phyloP scores from a whole-genome alignment of 2,329 filamentous ascomycete genomes.

The Neopestalotiopsis sp. region DNA sequence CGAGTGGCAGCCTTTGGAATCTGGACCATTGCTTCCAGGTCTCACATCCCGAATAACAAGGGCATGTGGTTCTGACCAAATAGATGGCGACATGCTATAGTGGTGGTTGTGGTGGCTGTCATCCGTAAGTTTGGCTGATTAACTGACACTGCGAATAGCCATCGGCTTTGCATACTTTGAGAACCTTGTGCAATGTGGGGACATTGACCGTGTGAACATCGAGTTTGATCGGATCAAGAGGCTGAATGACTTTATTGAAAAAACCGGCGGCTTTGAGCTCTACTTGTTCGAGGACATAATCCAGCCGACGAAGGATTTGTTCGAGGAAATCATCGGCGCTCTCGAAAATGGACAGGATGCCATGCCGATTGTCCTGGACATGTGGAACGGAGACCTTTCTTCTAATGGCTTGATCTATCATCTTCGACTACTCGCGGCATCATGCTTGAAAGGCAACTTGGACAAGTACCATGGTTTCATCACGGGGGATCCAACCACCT shows the following conservation, averaged over 20 bases:
- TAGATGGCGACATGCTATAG: too few species aligned
- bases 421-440: slow-evolving; percentile 79
- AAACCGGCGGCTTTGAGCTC: slow-evolving; percentile 72
- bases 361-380: slow-evolving; percentile 58
- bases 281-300: slow-evolving; percentile 84
- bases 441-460: slow-evolving; percentile 80
- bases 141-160: slow-evolving; percentile 56
- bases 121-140: too few species aligned
- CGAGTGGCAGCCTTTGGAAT: background rate
- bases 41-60: background rate
- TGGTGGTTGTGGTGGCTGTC: too few species aligned
- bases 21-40: background rate
- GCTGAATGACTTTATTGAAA: slow-evolving; percentile 73
- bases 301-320: slow-evolving; percentile 72
- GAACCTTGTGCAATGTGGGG: slow-evolving; percentile 72
- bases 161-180: slow-evolving; percentile 95
- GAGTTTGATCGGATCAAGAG: slow-evolving; percentile 76
- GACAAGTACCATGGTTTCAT: slow-evolving; percentile 72
- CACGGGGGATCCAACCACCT: slow-evolving; percentile 73
- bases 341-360: slow-evolving; percentile 65
- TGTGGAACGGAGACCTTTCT: slow-evolving; percentile 77
- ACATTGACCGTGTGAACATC: slow-evolving; percentile 67
- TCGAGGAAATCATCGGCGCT: slow-evolving; percentile 67
- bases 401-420: slow-evolving; percentile 84
- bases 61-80: too few species aligned